phyloP scores from a whole-genome alignment of 1,139 yeast species.

The Kodamaea derodonti region DNA sequence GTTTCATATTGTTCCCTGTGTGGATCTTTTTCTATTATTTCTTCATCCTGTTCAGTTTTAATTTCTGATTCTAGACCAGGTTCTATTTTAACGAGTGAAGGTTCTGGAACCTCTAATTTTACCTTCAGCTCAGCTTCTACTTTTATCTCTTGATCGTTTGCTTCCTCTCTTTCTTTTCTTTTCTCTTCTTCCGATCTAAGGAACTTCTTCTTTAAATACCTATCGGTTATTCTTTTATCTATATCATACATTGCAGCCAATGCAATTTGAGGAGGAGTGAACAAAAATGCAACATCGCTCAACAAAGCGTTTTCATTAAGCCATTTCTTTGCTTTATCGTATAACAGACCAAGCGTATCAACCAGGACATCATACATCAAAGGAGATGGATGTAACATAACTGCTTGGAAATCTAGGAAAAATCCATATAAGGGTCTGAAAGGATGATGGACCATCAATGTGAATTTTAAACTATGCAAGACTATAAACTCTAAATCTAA shows the following conservation, averaged over 20 bases:
- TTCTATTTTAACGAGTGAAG: constrained; percentile 1
- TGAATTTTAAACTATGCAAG: constrained; percentile 70
- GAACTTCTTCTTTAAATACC: constrained; percentile 64
- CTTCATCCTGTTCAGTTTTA: constrained; percentile 8
- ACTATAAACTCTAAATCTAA: constrained; percentile 75
- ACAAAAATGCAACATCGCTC: constrained; percentile 73
- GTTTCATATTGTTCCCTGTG: constrained; percentile 34
- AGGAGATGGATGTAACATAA: constrained; percentile 41
- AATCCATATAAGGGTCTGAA: constrained; percentile 87
- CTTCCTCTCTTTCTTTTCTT: constrained; percentile 6
- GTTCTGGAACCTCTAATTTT: neutral
- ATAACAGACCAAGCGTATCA: constrained; percentile 49
- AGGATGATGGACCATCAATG: constrained; percentile 84
- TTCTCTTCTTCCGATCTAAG: constrained; percentile 15
- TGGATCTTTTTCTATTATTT: constrained; percentile 5
- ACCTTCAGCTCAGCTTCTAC: constrained; percentile 11
- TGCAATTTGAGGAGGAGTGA: constrained; percentile 94
- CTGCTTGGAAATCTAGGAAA: constrained; percentile 77
- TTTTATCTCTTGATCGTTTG: constrained; percentile 7
- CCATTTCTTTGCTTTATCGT: constrained; percentile 65
- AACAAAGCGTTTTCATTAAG: constrained; percentile 60
- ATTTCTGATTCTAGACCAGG: constrained; percentile 2
- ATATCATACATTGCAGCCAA: constrained; percentile 73
- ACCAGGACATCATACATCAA: constrained; percentile 35
- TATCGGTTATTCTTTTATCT: constrained; percentile 60